Evolutionary conservation across 1,284 basidiomycete species (phyloP).

Genomic region (Marasmius fiardii): DNA sequence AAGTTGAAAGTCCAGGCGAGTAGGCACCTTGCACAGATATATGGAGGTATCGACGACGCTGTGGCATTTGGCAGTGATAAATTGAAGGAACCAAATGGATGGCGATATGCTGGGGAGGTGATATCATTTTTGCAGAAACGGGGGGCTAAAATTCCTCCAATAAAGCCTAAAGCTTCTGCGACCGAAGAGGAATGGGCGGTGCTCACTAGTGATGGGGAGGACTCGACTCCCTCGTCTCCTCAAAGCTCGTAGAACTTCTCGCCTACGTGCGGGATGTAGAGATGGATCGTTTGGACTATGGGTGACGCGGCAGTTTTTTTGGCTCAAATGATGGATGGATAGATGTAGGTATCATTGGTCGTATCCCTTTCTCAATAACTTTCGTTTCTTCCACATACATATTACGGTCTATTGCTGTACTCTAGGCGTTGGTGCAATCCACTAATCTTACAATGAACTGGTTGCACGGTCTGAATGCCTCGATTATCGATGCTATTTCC

Average conservation of each 20-base stretch:
- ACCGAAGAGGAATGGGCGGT: constrained; percentile 63
- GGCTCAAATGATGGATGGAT: too few relatives aligned
- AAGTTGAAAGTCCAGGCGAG: constrained; percentile 47
- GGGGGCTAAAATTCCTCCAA: constrained; percentile 61
- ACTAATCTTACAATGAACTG: too few relatives aligned
- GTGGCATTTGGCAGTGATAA: constrained; percentile 8
- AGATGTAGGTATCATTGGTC: too few relatives aligned
- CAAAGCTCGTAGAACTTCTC: not conserved
- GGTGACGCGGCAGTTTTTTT: too few relatives aligned
- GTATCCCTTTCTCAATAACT: too few relatives aligned
- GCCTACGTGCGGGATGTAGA: not conserved
- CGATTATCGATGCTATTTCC: too few relatives aligned
- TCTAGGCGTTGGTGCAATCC: too few relatives aligned
- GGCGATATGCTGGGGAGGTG: constrained; percentile 60
- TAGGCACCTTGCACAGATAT: constrained; percentile 54
- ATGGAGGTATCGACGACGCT: constrained; percentile 39
- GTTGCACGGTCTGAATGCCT: too few relatives aligned
- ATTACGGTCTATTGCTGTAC: too few relatives aligned
- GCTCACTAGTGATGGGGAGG: constrained; percentile 61
- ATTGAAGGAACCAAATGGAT: constrained; percentile 33
- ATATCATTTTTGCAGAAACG: constrained; percentile 55
- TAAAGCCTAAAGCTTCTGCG: constrained; percentile 33
- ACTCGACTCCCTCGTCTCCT: not conserved
- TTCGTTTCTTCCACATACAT: too few relatives aligned
- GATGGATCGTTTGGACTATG: not conserved